Conservation (phyloP, 768 basidiomycete genomes). For the Tulasnella sp. region DNA sequence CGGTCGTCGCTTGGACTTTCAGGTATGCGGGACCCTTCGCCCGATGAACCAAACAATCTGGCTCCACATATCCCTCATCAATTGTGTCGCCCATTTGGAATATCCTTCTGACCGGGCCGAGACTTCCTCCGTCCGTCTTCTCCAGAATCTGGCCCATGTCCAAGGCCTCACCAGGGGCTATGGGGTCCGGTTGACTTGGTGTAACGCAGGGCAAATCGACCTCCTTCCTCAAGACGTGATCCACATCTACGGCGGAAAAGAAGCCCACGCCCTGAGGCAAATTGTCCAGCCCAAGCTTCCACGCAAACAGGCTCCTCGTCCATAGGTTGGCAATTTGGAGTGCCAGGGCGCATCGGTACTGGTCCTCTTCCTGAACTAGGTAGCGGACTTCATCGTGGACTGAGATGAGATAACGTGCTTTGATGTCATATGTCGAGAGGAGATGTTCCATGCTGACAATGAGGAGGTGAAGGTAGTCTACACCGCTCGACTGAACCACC, state of each 20-base stretch:
- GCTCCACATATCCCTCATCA: conserved; percentile 43
- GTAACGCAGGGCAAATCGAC: conserved; percentile 94
- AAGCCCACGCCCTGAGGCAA: conserved; percentile 93
- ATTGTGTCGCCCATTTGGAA: conserved; percentile 40
- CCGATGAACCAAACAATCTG: conserved; percentile 60
- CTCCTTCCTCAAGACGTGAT: conserved; percentile 86
- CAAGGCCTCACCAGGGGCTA: conserved; percentile 81
- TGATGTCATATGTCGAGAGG: conserved; percentile 66
- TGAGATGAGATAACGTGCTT: conserved; percentile 89
- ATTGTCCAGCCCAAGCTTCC: conserved; percentile 90
- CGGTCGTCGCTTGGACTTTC: conserved; percentile 65
- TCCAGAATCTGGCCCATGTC: conserved; percentile 58
- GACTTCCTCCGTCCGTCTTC: conserved; percentile 61
- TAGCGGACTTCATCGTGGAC: conserved; percentile 97
- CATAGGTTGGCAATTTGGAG: conserved; percentile 93
- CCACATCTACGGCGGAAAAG: conserved; percentile 94
- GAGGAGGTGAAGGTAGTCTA: conserved; percentile 94
- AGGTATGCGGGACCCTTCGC: conserved; percentile 58
- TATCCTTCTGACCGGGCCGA: conserved; percentile 50
- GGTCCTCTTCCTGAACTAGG: conserved; percentile 80
- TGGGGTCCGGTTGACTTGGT: conserved; percentile 75
- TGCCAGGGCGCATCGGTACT: conserved; percentile 83
- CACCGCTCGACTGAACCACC: conserved; percentile 98
- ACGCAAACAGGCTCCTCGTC: conserved; percentile 88
- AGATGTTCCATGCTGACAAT: conserved; percentile 93